These are phyloP conservation scores for Akanthomyces muscarius DNA, from an alignment of 2,329 filamentous ascomycete species.

Conservation along the genomic window DNA sequence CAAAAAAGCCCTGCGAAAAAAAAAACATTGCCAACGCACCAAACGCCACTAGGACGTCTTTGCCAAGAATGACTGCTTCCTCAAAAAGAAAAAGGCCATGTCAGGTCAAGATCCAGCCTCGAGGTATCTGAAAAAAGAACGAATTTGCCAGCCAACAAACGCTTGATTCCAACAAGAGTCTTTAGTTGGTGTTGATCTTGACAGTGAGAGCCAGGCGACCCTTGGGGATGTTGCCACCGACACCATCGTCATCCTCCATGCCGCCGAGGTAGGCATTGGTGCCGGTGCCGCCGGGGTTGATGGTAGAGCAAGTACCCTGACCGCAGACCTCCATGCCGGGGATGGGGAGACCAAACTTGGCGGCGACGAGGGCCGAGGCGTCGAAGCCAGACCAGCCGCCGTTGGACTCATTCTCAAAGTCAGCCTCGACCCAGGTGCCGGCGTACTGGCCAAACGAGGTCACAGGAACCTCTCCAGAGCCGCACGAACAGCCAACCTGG, in stretches of 20 bases:
- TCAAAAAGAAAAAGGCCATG: not conserved
- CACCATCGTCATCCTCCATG: conserved; percentile 36
- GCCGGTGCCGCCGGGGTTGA: conserved; percentile 34
- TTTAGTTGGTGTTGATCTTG: conserved; percentile 33
- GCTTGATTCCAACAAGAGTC: not conserved
- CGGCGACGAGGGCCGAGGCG: conserved; percentile 45
- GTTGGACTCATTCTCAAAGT: conserved; percentile 45
- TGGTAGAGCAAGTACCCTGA: conserved; percentile 39
- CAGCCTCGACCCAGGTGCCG: conserved; percentile 48
- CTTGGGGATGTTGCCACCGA: conserved; percentile 38
- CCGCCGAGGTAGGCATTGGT: conserved; percentile 36
- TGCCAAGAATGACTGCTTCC: not conserved
- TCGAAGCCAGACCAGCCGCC: conserved; percentile 48
- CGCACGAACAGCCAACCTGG: conserved; percentile 47
- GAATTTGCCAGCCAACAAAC: not conserved
- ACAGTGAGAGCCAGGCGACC: conserved; percentile 26
- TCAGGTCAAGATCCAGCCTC: conserved; percentile 13
- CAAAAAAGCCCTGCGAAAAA: not conserved
- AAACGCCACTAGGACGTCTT: conserved; percentile 18
- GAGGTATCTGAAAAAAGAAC: conserved; percentile 15
- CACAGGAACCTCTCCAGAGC: conserved; percentile 28
- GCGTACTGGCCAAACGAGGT: conserved; percentile 40
- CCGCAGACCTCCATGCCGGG: conserved; percentile 37
- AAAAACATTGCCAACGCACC: conserved; percentile 13
- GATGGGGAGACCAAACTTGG: conserved; percentile 28